phyloP scores from a whole-genome alignment of 2,329 filamentous ascomycete genomes.

The Lasiodiplodia theobromae region DNA sequence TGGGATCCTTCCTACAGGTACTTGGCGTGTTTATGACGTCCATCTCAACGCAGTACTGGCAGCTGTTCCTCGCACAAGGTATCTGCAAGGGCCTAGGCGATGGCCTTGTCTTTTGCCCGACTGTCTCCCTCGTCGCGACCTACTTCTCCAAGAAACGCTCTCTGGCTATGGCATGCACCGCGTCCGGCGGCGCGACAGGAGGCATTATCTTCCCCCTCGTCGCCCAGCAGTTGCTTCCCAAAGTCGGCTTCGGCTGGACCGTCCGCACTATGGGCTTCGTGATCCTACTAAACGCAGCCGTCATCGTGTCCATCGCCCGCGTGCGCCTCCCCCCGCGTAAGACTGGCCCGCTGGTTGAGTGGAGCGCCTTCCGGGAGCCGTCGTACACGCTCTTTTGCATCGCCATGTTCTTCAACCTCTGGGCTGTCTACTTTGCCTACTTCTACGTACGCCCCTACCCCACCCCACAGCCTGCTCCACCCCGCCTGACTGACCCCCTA shows the following conservation, averaged over 20 bases:
- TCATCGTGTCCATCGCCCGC: slow-evolving; percentile 46
- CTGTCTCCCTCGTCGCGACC: slow-evolving; percentile 46
- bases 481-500: neutral
- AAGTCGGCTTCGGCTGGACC: slow-evolving; percentile 34
- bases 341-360: slow-evolving; percentile 59
- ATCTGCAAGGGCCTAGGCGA: slow-evolving; percentile 57
- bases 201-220: slow-evolving; percentile 35
- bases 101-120: slow-evolving; percentile 50
- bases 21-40: slow-evolving; percentile 55
- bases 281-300: slow-evolving; percentile 41
- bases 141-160: slow-evolving; percentile 44
- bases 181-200: slow-evolving; percentile 31
- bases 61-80: slow-evolving; percentile 41
- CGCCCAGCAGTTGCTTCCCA: slow-evolving; percentile 29
- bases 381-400: slow-evolving; percentile 58
- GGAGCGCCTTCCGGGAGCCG: slow-evolving; percentile 62
- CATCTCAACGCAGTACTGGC: slow-evolving; percentile 47
- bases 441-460: slow-evolving; percentile 53
- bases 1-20: slow-evolving; percentile 47
- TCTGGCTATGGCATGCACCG: slow-evolving; percentile 41
- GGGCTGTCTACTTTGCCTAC: slow-evolving; percentile 62
- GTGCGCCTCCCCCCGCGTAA: slow-evolving; percentile 55
- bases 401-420: slow-evolving; percentile 54
- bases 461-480: neutral
- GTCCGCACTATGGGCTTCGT: slow-evolving; percentile 51